Evolutionary conservation across 805 yeast genomes (phyloP).

Genomic region (Metschnikowia bowlesiae): DNA sequence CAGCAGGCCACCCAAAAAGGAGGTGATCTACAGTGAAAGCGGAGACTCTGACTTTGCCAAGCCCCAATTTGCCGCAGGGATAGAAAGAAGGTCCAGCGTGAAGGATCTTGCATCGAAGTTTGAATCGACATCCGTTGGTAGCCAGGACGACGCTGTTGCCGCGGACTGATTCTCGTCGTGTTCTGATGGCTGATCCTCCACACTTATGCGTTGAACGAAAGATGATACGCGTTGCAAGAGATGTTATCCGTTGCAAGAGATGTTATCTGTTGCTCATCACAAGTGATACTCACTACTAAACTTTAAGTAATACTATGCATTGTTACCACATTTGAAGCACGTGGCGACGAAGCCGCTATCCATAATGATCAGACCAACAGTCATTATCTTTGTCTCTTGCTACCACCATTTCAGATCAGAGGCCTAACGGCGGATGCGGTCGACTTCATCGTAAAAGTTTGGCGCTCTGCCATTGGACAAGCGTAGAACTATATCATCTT

Average conservation of each 20-base stretch:
- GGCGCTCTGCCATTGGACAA: slow-evolving; percentile 16
- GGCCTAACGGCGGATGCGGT: background rate
- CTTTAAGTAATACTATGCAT: no score
- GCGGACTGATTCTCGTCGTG: background rate
- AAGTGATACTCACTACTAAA: no score
- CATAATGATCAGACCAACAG: background rate
- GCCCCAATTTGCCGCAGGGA: slow-evolving; percentile 25
- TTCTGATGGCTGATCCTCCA: background rate
- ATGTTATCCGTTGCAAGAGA: no score
- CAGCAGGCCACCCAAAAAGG: slow-evolving; percentile 23
- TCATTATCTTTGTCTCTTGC: background rate
- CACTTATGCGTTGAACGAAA: no score
- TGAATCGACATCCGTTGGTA: slow-evolving; percentile 12
- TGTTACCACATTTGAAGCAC: no score
- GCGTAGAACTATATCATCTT: slow-evolving; percentile 36
- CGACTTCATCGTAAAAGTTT: slow-evolving; percentile 9
- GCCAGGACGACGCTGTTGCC: background rate
- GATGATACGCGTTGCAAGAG: no score
- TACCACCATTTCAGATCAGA: no score
- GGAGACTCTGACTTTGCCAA: slow-evolving; percentile 20
- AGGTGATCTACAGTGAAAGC: slow-evolving; percentile 18
- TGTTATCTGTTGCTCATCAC: no score
- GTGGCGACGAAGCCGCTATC: no score
- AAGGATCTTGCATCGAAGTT: slow-evolving; percentile 29
- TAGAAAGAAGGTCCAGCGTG: slow-evolving; percentile 30